phyloP scores from a whole-genome alignment of 495 filamentous ascomycete genomes.

The Hypoxylon crocopeplum region DNA sequence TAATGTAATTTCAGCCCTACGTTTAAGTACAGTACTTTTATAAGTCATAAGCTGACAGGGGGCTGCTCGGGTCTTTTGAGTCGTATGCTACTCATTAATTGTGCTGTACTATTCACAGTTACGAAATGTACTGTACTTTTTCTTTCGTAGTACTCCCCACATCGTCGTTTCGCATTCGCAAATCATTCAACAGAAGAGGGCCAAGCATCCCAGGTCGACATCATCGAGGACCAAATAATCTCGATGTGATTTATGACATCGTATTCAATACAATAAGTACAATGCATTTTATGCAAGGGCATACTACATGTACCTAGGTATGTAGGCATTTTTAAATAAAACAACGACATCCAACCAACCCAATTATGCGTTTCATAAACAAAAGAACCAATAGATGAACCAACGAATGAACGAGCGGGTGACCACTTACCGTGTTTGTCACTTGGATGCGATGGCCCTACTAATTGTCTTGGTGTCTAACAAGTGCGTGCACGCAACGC shows the following conservation, averaged over 20 bases:
- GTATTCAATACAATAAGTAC: slow-evolving; percentile 5
- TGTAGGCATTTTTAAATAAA: neutral
- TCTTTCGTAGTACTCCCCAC: slow-evolving; percentile 8
- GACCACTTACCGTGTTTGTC: slow-evolving; percentile 16
- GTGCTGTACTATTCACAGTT: slow-evolving; percentile 1
- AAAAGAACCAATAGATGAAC: neutral
- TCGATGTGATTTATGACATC: slow-evolving; percentile 24
- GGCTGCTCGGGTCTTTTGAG: slow-evolving; percentile 25
- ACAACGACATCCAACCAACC: too few relatives aligned
- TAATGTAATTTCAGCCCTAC: slow-evolving; percentile 29
- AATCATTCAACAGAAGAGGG: slow-evolving; percentile 14
- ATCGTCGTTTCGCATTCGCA: slow-evolving; percentile 28
- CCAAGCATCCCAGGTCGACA: slow-evolving; percentile 9
- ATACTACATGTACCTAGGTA: neutral
- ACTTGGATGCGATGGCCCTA: slow-evolving; percentile 10
- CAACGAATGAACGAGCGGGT: neutral
- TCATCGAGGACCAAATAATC: slow-evolving; percentile 12
- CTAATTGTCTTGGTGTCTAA: neutral
- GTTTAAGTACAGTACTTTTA: slow-evolving; percentile 4
- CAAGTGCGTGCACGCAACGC: neutral
- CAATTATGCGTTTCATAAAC: slow-evolving; percentile 8
- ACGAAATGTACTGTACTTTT: slow-evolving; percentile 24
- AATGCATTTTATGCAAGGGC: slow-evolving; percentile 26
- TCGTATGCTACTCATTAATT: slow-evolving; percentile 9
- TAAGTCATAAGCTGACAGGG: slow-evolving; percentile 28